phyloP scores from a whole-genome alignment of 2,329 filamentous ascomycete genomes.

The Botrytis galanthina region DNA sequence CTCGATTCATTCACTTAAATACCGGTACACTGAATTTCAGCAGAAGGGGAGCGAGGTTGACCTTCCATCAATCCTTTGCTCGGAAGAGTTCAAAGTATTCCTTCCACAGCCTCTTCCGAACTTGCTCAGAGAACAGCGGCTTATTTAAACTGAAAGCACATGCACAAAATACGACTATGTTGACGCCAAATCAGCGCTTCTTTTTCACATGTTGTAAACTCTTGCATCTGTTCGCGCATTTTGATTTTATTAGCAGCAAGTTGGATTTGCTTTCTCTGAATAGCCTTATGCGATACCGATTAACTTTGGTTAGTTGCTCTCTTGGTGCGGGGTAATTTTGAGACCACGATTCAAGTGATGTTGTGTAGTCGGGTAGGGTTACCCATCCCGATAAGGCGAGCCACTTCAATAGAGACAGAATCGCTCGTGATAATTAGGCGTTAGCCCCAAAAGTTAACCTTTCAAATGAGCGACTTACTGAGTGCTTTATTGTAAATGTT shows the following conservation, averaged over 20 bases:
- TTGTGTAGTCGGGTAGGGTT: neutral
- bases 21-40: neutral
- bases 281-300: neutral
- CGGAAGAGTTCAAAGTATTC: neutral
- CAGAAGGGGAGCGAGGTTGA: neutral
- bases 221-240: neutral
- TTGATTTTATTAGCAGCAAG: neutral
- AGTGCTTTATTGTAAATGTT: neutral
- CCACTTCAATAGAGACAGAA: neutral
- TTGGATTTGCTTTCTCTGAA: neutral
- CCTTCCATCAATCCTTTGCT: neutral
- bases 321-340: neutral
- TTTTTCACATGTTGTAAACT: neutral
- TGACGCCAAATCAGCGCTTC: too few relatives aligned
- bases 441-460: neutral
- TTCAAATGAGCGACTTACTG: neutral
- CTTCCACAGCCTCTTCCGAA: neutral
- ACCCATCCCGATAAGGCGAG: neutral
- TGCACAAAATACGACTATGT: neutral
- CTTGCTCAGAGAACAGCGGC: neutral
- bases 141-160: neutral
- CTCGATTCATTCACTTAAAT: neutral
- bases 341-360: neutral
- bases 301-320: neutral
- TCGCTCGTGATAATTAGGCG: neutral